A percentile compares a stretch with the other conserved stretches of the same genome.
These are phyloP conservation scores for Verticillium klebahnii DNA, from an alignment of 2,329 filamentous ascomycete species.

Conservation along the genomic window DNA sequence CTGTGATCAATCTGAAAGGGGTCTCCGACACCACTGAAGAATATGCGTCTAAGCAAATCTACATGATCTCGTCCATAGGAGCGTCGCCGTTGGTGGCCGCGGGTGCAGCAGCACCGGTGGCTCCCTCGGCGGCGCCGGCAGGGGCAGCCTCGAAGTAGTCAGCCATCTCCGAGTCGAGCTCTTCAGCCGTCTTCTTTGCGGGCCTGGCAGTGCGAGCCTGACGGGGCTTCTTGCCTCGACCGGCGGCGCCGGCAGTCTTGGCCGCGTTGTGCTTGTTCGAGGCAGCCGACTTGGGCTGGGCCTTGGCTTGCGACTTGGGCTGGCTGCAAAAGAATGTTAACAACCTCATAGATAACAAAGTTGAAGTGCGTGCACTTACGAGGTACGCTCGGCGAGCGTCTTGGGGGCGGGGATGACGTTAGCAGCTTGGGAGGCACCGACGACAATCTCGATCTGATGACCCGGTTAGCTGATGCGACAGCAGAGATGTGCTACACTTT, in stretches of 20 bases:
- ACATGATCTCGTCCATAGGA: slow-evolving; percentile 62
- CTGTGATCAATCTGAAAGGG: background rate
- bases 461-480: slow-evolving; percentile 16
- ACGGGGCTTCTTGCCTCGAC: slow-evolving; percentile 49
- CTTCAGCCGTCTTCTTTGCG: slow-evolving; percentile 85
- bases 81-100: slow-evolving; percentile 47
- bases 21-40: background rate
- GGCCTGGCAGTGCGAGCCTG: slow-evolving; percentile 58
- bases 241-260: slow-evolving; percentile 37
- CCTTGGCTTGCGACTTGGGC: slow-evolving; percentile 69
- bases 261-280: slow-evolving; percentile 58
- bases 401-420: slow-evolving; percentile 62
- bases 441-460: slow-evolving; percentile 78
- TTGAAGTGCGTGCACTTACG: slow-evolving; percentile 40
- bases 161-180: slow-evolving; percentile 95
- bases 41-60: slow-evolving; percentile 9
- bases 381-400: slow-evolving; percentile 78
- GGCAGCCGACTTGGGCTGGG: slow-evolving; percentile 78
- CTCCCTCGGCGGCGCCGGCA: slow-evolving; percentile 39
- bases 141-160: slow-evolving; percentile 73
- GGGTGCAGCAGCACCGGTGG: slow-evolving; percentile 40
- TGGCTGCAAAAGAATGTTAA: slow-evolving; percentile 34
- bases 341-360: background rate
- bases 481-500: background rate
- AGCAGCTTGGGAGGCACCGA: slow-evolving; percentile 70